Evolutionary conservation across 2,329 filamentous ascomycete species (phyloP).

Genomic region (Alternaria gaisen): DNA sequence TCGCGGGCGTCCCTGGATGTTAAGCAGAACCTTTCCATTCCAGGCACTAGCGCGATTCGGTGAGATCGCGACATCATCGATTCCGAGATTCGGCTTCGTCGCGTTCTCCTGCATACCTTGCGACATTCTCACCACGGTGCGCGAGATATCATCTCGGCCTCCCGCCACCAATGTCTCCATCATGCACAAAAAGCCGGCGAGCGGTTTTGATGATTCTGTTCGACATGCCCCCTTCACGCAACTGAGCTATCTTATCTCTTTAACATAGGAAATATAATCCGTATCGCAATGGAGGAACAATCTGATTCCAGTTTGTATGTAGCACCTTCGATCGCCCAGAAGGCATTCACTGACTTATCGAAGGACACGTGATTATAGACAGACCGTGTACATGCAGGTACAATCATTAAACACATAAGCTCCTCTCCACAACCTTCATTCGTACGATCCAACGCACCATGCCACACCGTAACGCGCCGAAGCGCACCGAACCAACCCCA

Average conservation of each 20-base stretch:
- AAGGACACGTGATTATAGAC: not conserved
- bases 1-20: too few species aligned
- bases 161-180: not conserved
- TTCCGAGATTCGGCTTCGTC: too few species aligned
- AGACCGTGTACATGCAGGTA: not conserved
- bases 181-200: not conserved
- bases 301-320: not conserved
- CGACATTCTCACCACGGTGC: too few species aligned
- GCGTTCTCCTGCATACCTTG: too few species aligned
- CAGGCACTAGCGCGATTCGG: too few species aligned
- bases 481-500: too few species aligned
- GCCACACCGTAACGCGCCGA: too few species aligned
- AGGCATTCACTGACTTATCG: not conserved
- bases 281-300: not conserved
- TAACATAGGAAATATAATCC: not conserved
- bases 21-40: too few species aligned
- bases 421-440: not conserved
- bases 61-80: too few species aligned
- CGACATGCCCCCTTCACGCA: not conserved
- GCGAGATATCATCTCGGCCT: accelerated
- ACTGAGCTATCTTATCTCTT: not conserved
- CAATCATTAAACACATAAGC: not conserved
- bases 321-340: not conserved
- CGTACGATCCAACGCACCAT: not conserved
- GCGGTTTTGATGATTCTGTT: not conserved